These are phyloP conservation scores for Stemphylium lycopersici DNA, from an alignment of 2,329 filamentous ascomycete species.

Conservation along the genomic window DNA sequence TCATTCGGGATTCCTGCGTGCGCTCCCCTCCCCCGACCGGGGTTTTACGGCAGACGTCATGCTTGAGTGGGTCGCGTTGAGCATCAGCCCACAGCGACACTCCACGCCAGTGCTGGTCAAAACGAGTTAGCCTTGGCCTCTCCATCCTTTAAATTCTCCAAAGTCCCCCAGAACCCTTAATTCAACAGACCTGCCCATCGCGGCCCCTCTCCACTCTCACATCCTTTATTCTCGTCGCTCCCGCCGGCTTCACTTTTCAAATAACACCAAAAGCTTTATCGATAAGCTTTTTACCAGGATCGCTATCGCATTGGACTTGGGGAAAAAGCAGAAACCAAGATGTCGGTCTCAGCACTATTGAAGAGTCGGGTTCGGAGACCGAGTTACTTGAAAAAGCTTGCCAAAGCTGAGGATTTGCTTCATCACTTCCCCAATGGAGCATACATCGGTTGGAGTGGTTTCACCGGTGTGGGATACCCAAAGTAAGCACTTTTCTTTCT, in stretches of 20 bases:
- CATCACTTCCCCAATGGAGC: slow-evolving; percentile 80
- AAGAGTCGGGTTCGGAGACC: slow-evolving; percentile 77
- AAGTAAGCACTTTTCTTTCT: slow-evolving; percentile 63
- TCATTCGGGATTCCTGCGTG: neutral
- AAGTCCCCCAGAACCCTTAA: neutral
- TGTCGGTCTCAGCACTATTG: slow-evolving; percentile 73
- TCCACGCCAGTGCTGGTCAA: slow-evolving; percentile 8
- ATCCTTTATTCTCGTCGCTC: neutral
- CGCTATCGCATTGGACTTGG: neutral
- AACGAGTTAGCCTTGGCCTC: slow-evolving; percentile 15
- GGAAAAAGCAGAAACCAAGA: slow-evolving; percentile 6
- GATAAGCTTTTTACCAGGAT: slow-evolving; percentile 11
- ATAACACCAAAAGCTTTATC: slow-evolving; percentile 10
- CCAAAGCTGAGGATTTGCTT: slow-evolving; percentile 78
- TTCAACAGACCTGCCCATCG: slow-evolving; percentile 2
- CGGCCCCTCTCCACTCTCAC: slow-evolving; percentile 20
- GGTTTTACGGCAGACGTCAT: slow-evolving; percentile 22
- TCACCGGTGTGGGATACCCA: slow-evolving; percentile 88
- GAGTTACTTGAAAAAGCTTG: slow-evolving; percentile 79
- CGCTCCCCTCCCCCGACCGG: slow-evolving; percentile 11
- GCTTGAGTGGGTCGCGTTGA: slow-evolving; percentile 16
- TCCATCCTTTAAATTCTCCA: slow-evolving; percentile 16
- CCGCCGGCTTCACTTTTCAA: neutral
- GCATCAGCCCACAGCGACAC: slow-evolving; percentile 20
- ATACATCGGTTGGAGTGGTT: slow-evolving; percentile 92